Evolutionary conservation across 441 rosid genomes (phyloP).

Genomic region (Pelargonium cotyledonis): DNA sequence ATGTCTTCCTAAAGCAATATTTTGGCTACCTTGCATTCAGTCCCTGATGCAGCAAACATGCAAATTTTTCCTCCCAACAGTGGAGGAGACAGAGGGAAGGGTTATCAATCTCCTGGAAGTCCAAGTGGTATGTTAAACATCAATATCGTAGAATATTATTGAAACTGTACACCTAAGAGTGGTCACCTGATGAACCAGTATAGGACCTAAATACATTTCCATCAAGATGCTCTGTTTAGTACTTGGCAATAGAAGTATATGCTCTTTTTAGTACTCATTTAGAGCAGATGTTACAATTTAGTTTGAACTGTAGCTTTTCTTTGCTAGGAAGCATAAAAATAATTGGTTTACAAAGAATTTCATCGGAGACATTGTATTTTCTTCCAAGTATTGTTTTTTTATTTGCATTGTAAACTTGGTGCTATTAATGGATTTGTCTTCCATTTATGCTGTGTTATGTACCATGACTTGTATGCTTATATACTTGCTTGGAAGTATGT

Average conservation of each 20-base stretch:
- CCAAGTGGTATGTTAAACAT: conserved; percentile 50
- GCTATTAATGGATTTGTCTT: background rate
- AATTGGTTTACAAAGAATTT: background rate
- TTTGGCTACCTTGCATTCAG: conserved; percentile 33
- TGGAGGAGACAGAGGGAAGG: conserved; percentile 43
- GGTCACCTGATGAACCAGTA: conserved; percentile 2
- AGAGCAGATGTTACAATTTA: background rate
- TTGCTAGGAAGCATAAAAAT: background rate
- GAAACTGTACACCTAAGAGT: conserved; percentile 12
- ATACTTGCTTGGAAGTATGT: background rate
- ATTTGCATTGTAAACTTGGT: background rate
- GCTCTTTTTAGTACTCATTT: background rate
- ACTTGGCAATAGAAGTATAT: background rate
- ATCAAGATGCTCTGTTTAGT: no score
- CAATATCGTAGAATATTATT: background rate
- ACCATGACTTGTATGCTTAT: background rate
- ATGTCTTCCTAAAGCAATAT: conserved; percentile 10
- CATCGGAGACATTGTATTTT: background rate
- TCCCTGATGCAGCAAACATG: conserved; percentile 70
- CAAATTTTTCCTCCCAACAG: conserved; percentile 58
- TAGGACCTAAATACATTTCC: background rate
- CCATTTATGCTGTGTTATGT: background rate
- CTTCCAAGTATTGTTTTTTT: background rate
- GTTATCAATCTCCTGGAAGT: conserved; percentile 65
- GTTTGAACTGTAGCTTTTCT: conserved; percentile 6